These are phyloP conservation scores for Penicillium sp. DNA, from an alignment of 2,329 filamentous ascomycete species.

Conservation along the genomic window DNA sequence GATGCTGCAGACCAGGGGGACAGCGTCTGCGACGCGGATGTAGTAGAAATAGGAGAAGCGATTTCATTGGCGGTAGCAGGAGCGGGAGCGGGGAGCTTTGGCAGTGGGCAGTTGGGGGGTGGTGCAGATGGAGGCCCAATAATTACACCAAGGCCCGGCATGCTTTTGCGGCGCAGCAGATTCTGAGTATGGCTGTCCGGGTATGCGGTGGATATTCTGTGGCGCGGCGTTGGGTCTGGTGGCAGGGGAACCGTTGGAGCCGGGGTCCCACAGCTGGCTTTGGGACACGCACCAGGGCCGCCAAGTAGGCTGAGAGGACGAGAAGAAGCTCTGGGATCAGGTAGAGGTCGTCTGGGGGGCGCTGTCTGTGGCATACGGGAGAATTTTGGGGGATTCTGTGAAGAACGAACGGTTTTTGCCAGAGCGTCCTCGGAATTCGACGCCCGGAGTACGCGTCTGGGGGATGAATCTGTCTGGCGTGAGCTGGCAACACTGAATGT, in stretches of 20 bases:
- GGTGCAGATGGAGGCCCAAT: conserved; percentile 33
- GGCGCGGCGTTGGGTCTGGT: conserved; percentile 13
- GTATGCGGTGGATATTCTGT: conserved; percentile 16
- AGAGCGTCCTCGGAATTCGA: conserved; percentile 34
- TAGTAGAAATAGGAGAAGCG: neutral
- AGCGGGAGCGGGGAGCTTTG: conserved; percentile 31
- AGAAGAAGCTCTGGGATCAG: conserved; percentile 13
- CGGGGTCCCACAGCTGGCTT: conserved; percentile 8
- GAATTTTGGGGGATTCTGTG: conserved; percentile 13
- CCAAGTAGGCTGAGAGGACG: conserved; percentile 25
- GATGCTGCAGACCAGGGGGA: conserved; percentile 12
- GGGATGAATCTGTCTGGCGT: conserved; percentile 19
- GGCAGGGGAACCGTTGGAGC: conserved; percentile 7
- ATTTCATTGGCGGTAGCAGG: conserved; percentile 20
- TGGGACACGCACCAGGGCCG: conserved; percentile 16
- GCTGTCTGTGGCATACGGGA: conserved; percentile 17
- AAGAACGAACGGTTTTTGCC: conserved; percentile 16
- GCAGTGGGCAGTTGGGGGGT: conserved; percentile 36
- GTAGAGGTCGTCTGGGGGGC: conserved; percentile 14
- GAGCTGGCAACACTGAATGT: conserved; percentile 28
- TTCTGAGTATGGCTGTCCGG: conserved; percentile 13
- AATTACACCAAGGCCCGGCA: conserved; percentile 33
- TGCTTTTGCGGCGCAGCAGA: conserved; percentile 34
- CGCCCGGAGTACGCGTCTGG: conserved; percentile 25
- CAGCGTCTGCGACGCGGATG: conserved; percentile 11